Evolutionary conservation across 179 eudicot species (phyloP), one percentile per base, ranked within the genome.

Genomic region (Spinacia oleracea): DNA sequence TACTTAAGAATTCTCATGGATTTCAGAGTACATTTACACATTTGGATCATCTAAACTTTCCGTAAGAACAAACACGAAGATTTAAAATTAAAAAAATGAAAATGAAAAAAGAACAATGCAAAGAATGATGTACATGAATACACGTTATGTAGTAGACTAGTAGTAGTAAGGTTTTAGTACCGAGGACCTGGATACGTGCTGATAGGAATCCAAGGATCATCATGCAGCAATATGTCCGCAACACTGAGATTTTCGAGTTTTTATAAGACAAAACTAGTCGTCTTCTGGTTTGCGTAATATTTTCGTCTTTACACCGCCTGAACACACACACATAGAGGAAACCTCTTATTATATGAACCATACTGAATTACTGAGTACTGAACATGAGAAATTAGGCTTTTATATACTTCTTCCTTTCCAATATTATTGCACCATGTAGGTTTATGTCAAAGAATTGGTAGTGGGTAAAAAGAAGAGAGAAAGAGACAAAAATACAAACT

Each of bases 261-360:
- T 21, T 2, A 20, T 23, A 65, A 27, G 40, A 55, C 5, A 25
- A 32, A 11, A 69, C 62, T 58, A 84, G 23, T 70, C 82, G 8
- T 81, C 81, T 15, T 77, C 82, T 1, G 70, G 78, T 70, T 83
- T 83, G 64, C 74, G 73, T 72, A 81, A 59, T 67, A 92, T 87
- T 78, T 85, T 85, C 12, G 97, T 92, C 85, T 87, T 89, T 15
- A 89, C 90, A 34, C 93, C 90, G 60, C 92, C 97, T 91, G 84
- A 40, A 58, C 71, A 69, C 25, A 76, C 42, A 70, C 21, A 42
- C 45, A 53, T 15, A 0, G 43, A 34, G 16, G 67, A 82, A 55
- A 64, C 16, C 60, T 59, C 34, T 20, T n/a, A 46, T 68, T 18
- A 73, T n/a, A 35, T 32, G 74, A 38, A 29, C 56, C 56, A 69